Conservation (phyloP, 441 rosid genomes). For the Daphne laureola region DNA sequence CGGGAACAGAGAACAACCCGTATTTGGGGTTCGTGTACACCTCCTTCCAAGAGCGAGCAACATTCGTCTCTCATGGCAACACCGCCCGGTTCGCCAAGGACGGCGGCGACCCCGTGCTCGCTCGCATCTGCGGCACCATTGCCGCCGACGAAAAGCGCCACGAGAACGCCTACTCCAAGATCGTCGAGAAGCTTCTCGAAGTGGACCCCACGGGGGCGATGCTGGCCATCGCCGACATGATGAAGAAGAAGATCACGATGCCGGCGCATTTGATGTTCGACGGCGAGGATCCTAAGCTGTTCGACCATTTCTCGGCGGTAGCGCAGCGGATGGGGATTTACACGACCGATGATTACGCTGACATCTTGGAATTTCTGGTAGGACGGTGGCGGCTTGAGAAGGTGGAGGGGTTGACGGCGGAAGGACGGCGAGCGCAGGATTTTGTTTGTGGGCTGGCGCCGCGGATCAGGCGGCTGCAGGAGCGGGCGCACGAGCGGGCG, state of each 20-base stretch:
- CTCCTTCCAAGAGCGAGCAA: constrained; percentile 55
- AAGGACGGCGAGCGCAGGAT: constrained; percentile 41
- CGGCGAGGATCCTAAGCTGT: constrained; percentile 36
- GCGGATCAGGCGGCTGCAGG: constrained; percentile 44
- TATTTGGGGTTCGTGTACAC: constrained; percentile 50
- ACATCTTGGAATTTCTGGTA: constrained; percentile 40
- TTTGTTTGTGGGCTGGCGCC: constrained; percentile 42
- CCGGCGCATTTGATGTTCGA: constrained; percentile 55
- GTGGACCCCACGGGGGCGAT: constrained; percentile 37
- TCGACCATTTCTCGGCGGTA: constrained; percentile 43
- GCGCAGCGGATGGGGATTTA: constrained; percentile 49
- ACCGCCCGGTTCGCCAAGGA: constrained; percentile 37
- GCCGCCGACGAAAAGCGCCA: constrained; percentile 49
- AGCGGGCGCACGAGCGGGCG: constrained; percentile 42
- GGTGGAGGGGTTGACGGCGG: constrained; percentile 35
- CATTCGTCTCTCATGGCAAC: constrained; percentile 53
- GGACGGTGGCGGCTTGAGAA: constrained; percentile 44
- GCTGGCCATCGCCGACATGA: constrained; percentile 34
- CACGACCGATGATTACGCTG: constrained; percentile 49
- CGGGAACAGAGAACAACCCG: constrained; percentile 41
- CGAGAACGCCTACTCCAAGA: constrained; percentile 35
- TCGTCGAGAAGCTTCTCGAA: constrained; percentile 47
- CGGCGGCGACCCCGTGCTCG: constrained; percentile 33
- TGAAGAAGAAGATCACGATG: constrained; percentile 48
- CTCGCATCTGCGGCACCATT: constrained; percentile 41